Evolutionary conservation across 116 monocot species (phyloP).

Genomic region (Zostera marina): DNA sequence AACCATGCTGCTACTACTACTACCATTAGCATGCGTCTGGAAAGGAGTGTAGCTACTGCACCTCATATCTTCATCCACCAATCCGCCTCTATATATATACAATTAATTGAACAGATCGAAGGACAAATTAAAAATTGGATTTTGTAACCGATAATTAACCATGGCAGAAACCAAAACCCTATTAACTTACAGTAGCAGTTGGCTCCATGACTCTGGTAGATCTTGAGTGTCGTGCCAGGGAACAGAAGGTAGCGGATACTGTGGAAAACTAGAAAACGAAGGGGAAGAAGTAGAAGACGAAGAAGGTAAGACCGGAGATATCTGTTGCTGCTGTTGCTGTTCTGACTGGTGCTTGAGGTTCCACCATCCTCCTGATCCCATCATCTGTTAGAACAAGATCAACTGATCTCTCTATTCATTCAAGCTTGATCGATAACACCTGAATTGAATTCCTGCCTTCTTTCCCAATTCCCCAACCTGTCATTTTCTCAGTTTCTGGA

Average conservation of each 20-base stretch:
- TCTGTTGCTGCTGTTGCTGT: constrained; percentile 13
- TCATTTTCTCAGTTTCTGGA: too few species aligned
- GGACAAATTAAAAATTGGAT: too few species aligned
- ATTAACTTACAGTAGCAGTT: constrained; percentile 41
- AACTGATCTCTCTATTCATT: constrained; percentile 78
- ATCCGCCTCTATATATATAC: constrained; percentile 64
- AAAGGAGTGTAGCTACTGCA: constrained; percentile 12
- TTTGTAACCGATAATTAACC: too few species aligned
- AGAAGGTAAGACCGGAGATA: constrained; percentile 8
- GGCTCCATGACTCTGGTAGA: constrained; percentile 61
- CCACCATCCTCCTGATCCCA: constrained; percentile 20
- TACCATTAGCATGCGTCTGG: constrained; percentile 13
- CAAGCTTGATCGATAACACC: too few species aligned
- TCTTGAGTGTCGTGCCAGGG: constrained; percentile 48
- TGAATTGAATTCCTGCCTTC: too few species aligned
- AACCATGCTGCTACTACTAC: constrained; percentile 1
- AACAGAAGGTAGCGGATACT: constrained; percentile 3
- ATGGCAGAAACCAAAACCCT: not conserved
- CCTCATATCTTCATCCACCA: constrained; percentile 32
- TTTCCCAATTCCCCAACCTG: not conserved
- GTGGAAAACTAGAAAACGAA: not conserved
- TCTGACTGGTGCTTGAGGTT: constrained; percentile 22
- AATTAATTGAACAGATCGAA: too few species aligned
- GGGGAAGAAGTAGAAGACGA: constrained; percentile 14
- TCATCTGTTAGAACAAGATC: constrained; percentile 38